phyloP scores from a whole-genome alignment of 2,329 filamentous ascomycete species.

The Microsporum ferrugineum region DNA sequence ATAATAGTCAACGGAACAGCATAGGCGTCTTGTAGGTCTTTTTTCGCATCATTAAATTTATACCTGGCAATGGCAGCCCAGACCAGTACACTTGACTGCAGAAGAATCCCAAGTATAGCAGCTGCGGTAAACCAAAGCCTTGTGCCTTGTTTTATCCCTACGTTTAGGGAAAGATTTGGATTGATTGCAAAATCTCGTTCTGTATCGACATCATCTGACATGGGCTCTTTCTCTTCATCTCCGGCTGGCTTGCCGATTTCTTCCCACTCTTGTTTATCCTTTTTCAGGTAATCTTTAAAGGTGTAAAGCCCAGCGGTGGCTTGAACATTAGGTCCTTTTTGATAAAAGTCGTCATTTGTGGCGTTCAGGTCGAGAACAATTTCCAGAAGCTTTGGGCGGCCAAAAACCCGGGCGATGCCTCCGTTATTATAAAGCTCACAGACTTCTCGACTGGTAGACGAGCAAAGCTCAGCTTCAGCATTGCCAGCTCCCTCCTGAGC shows the following conservation, averaged over 20 bases:
- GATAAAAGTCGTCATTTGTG: slow-evolving; percentile 30
- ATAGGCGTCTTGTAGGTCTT: not conserved
- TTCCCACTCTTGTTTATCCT: slow-evolving; percentile 5
- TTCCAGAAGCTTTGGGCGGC: slow-evolving; percentile 14
- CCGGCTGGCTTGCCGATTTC: not conserved
- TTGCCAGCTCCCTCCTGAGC: slow-evolving; percentile 31
- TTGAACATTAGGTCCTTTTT: slow-evolving; percentile 5
- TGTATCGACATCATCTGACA: not conserved
- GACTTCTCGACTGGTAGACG: slow-evolving; percentile 20
- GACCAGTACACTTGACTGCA: not conserved
- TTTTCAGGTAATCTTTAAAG: not conserved
- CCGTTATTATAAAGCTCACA: slow-evolving; percentile 20
- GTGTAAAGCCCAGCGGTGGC: not conserved
- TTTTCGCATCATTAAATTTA: not conserved
- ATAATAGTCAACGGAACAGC: slow-evolving; percentile 1
- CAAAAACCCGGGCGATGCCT: slow-evolving; percentile 15
- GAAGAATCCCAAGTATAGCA: not conserved
- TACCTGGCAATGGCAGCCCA: not conserved
- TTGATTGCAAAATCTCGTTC: not conserved
- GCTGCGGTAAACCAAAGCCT: not conserved
- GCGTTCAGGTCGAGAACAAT: slow-evolving; percentile 31
- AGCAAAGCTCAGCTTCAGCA: slow-evolving; percentile 34
- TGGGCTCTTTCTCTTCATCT: not conserved
- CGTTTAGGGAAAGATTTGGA: not conserved
- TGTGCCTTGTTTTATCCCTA: not conserved